Evolutionary conservation across 2,329 filamentous ascomycete species (phyloP).

Genomic region (Ascochyta viciae-villosae): DNA sequence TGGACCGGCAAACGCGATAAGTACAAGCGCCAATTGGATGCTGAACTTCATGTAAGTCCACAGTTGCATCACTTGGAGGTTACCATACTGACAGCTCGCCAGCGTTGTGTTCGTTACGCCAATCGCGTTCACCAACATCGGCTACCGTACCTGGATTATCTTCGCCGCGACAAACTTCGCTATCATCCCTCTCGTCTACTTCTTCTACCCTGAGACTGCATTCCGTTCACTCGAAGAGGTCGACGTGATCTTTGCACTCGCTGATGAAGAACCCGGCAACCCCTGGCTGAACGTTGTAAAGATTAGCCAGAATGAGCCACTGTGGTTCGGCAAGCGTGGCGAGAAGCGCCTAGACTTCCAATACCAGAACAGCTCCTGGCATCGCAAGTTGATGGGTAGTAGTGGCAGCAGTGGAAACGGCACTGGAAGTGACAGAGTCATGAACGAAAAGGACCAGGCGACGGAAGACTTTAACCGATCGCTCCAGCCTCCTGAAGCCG

Average conservation of each 20-base stretch:
- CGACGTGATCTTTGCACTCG: constrained; percentile 66
- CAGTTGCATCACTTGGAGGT: background rate
- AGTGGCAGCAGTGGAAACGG: constrained; percentile 20
- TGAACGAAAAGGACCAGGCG: constrained; percentile 15
- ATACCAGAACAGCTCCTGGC: constrained; percentile 49
- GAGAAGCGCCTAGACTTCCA: constrained; percentile 58
- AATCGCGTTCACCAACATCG: constrained; percentile 62
- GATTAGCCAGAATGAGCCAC: constrained; percentile 59
- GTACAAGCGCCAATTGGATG: constrained; percentile 90
- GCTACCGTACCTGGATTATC: constrained; percentile 64
- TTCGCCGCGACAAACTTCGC: constrained; percentile 61
- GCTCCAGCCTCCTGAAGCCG: constrained; percentile 1
- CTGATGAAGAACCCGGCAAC: constrained; percentile 57
- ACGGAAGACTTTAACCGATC: constrained; percentile 10
- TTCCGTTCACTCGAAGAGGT: constrained; percentile 68
- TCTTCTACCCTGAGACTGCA: constrained; percentile 67
- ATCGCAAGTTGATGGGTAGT: constrained; percentile 27
- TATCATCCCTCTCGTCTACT: constrained; percentile 63
- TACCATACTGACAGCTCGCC: background rate
- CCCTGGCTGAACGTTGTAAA: constrained; percentile 57
- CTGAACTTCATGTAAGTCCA: constrained; percentile 59
- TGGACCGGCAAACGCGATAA: constrained; percentile 83
- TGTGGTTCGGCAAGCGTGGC: constrained; percentile 63
- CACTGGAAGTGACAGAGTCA: constrained; percentile 20
- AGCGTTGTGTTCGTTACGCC: constrained; percentile 72